Percentiles rank a stretch among this genome's conserved stretches.
These are phyloP conservation scores for Neurospora sp. DNA, from an alignment of 2,329 filamentous ascomycete species.

Conservation along the genomic window DNA sequence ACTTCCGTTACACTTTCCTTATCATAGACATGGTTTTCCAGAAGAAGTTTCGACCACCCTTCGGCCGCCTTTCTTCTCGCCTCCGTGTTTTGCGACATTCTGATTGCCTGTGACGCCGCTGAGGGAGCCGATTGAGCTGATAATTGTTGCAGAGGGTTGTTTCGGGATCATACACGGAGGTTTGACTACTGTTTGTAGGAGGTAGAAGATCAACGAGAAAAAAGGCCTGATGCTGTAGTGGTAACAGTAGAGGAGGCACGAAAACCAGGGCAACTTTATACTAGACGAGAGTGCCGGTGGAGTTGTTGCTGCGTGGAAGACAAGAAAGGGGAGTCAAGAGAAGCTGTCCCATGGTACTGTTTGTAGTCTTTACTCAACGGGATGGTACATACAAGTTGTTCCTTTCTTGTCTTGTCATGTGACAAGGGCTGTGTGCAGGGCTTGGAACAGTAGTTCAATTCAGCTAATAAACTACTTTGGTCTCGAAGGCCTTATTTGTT, in stretches of 20 bases:
- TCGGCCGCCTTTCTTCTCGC: too few species aligned
- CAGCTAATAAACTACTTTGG: too few species aligned
- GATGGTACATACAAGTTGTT: background rate
- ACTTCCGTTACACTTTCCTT: too few species aligned
- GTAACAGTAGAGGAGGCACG: background rate
- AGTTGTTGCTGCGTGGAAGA: background rate
- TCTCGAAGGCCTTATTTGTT: too few species aligned
- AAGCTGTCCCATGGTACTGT: background rate
- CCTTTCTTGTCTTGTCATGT: background rate
- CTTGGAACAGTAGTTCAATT: too few species aligned
- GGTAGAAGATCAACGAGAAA: background rate
- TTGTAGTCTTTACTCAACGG: background rate
- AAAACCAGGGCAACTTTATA: background rate
- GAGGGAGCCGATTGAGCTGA: background rate
- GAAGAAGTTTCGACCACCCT: too few species aligned
- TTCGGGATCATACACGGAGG: too few species aligned
- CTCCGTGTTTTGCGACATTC: background rate
- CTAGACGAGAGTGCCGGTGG: rapidly evolving
- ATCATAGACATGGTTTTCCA: too few species aligned
- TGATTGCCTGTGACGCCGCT: background rate
- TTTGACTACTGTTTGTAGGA: background rate
- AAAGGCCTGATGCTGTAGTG: background rate
- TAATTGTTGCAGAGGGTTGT: background rate
- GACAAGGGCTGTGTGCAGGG: too few species aligned
- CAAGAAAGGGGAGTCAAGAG: background rate